Percentiles rank a stretch among this genome's conserved stretches.
phyloP scores from a whole-genome alignment of 1,139 yeast species.

The Candida sanyaensis region DNA sequence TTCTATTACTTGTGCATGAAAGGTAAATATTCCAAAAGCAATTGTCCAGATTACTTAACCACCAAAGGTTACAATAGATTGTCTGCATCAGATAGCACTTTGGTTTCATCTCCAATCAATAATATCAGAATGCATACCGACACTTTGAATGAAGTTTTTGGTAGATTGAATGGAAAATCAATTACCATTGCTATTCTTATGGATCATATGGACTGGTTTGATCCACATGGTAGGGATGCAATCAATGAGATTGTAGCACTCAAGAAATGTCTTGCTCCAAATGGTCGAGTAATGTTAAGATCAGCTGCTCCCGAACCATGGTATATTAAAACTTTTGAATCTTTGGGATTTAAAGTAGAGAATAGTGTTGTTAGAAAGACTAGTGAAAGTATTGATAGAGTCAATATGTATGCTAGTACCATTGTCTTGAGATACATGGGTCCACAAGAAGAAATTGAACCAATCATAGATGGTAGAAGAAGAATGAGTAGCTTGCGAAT shows the following conservation, averaged over 20 bases:
- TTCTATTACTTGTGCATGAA: slow-evolving; percentile 71
- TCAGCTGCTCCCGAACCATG: slow-evolving; percentile 76
- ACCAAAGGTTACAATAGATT: slow-evolving; percentile 55
- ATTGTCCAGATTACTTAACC: slow-evolving; percentile 79
- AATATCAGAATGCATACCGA: slow-evolving; percentile 79
- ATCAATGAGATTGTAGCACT: slow-evolving; percentile 66
- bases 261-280: slow-evolving; percentile 59
- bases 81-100: slow-evolving; percentile 26
- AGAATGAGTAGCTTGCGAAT: slow-evolving; percentile 45
- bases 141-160: slow-evolving; percentile 72
- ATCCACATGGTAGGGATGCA: slow-evolving; percentile 65
- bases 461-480: slow-evolving; percentile 20
- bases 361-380: slow-evolving; percentile 68
- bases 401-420: slow-evolving; percentile 85
- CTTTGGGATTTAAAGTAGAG: slow-evolving; percentile 63
- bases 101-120: slow-evolving; percentile 49
- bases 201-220: slow-evolving; percentile 95
- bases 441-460: not conserved
- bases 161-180: slow-evolving; percentile 60
- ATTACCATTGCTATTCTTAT: slow-evolving; percentile 78
- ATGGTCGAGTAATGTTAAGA: slow-evolving; percentile 77
- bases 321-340: slow-evolving; percentile 71
- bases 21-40: slow-evolving; percentile 60
- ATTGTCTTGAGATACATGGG: slow-evolving; percentile 2
- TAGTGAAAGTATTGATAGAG: slow-evolving; percentile 71